These are phyloP conservation scores for Jatropha podagrica DNA, from an alignment of 441 rosid species.

Conservation along the genomic window DNA sequence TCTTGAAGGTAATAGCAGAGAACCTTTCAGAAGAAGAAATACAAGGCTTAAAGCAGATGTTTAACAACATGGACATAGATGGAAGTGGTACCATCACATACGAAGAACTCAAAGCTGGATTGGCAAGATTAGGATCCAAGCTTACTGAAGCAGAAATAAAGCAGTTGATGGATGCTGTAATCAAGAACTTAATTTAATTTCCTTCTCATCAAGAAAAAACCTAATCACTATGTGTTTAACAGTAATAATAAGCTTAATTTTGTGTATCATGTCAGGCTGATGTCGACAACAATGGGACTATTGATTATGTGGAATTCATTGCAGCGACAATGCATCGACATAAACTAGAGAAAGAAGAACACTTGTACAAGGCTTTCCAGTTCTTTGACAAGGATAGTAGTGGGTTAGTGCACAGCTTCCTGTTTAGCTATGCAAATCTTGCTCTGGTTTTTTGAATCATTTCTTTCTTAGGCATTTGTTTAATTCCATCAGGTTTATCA, in stretches of 20 bases:
- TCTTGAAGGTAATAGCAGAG: constrained; percentile 69
- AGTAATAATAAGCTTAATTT: not conserved
- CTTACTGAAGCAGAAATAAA: constrained; percentile 65
- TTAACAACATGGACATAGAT: constrained; percentile 89
- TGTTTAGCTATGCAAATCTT: not conserved
- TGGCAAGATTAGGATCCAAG: constrained; percentile 78
- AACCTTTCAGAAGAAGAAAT: constrained; percentile 77
- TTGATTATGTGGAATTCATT: constrained; percentile 75
- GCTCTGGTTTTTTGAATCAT: not conserved
- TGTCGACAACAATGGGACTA: constrained; percentile 69
- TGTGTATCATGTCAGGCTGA: constrained; percentile 52
- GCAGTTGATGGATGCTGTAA: constrained; percentile 91
- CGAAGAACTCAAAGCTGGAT: constrained; percentile 68
- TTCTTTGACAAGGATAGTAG: constrained; percentile 65
- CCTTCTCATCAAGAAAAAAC: too few relatives aligned
- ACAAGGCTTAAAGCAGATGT: constrained; percentile 79
- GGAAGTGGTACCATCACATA: constrained; percentile 73
- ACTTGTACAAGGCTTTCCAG: constrained; percentile 59
- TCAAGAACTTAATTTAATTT: constrained; percentile 23
- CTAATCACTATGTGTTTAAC: too few relatives aligned
- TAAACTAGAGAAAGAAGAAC: constrained; percentile 72
- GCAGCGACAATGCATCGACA: constrained; percentile 87
- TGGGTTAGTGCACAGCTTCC: not conserved
- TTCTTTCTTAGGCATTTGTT: not conserved
- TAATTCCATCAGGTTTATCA: constrained; percentile 49